Evolutionary conservation across 345 rosid genomes (phyloP).

Genomic region (Lepidium didymum): DNA sequence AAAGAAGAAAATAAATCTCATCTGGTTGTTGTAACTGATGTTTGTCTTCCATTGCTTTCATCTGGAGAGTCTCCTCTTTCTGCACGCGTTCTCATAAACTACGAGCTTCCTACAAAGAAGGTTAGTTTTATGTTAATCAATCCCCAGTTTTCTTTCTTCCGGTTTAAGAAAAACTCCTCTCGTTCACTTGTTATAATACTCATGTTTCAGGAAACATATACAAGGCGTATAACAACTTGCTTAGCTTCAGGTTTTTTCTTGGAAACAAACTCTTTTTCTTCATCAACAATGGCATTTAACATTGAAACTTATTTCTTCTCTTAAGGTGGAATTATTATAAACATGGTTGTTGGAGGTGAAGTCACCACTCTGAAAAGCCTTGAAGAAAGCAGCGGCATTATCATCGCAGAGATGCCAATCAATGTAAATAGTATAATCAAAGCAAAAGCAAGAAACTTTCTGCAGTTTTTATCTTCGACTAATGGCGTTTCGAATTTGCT

Average conservation of each 20-base stretch:
- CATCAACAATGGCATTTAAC: neutral
- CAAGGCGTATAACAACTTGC: conserved; percentile 67
- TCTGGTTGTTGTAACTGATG: conserved; percentile 69
- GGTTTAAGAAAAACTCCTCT: neutral
- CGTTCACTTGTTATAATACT: neutral
- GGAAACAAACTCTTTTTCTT: neutral
- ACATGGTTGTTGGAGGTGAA: conserved; percentile 94
- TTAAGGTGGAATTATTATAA: conserved; percentile 87
- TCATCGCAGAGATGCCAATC: conserved; percentile 89
- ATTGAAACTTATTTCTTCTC: neutral
- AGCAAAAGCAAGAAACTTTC: neutral
- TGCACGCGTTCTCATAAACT: conserved; percentile 75
- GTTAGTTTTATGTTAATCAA: conserved; percentile 15
- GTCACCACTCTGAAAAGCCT: conserved; percentile 67
- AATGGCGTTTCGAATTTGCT: conserved; percentile 9
- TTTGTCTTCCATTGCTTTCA: conserved; percentile 65
- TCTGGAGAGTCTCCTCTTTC: conserved; percentile 59
- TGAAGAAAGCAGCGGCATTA: conserved; percentile 63
- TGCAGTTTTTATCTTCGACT: neutral
- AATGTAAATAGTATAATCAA: conserved; percentile 34
- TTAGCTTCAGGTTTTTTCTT: conserved; percentile 64
- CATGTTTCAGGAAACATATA: conserved; percentile 66
- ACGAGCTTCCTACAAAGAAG: conserved; percentile 77
- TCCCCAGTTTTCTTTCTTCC: neutral
- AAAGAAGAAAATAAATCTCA: conserved; percentile 48